Conservation (phyloP, 2,329 filamentous ascomycete genomes). For the Phaeosphaeria sp. region DNA sequence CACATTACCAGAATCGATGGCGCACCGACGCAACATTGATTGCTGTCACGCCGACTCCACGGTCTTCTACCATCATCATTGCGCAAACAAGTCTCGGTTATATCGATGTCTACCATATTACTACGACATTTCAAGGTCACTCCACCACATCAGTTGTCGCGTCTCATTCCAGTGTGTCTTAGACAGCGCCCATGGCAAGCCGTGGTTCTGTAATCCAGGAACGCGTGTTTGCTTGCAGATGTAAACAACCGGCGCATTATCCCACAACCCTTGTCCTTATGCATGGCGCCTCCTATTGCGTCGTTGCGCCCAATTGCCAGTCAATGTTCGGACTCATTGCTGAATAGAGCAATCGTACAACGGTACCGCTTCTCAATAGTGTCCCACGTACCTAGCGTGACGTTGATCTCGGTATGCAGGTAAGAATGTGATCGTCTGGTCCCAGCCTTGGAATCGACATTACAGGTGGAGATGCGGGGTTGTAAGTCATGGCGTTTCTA, state of each 20-base stretch:
- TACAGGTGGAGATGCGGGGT: constrained; percentile 10
- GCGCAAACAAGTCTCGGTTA: background rate
- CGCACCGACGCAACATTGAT: background rate
- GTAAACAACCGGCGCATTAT: background rate
- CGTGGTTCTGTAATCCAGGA: background rate
- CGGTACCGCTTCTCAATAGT: constrained; percentile 11
- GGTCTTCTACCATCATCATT: background rate
- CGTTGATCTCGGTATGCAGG: constrained; percentile 5
- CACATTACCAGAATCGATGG: background rate
- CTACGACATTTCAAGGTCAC: background rate
- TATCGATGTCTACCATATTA: background rate
- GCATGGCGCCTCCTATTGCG: constrained; percentile 3
- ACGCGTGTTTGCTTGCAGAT: background rate
- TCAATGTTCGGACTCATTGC: constrained; percentile 6
- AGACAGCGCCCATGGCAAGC: background rate
- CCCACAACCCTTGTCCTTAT: constrained; percentile 2
- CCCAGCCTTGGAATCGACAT: background rate
- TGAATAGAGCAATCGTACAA: constrained; percentile 2
- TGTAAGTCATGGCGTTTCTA: constrained; percentile 3
- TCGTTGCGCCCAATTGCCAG: background rate
- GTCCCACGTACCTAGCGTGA: constrained; percentile 12
- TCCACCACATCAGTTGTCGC: background rate
- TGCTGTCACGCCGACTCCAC: background rate
- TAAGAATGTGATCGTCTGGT: background rate
- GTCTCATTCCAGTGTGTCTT: background rate